Conservation (phyloP, 140 eudicot species). For the Senecio squalidus region DNA sequence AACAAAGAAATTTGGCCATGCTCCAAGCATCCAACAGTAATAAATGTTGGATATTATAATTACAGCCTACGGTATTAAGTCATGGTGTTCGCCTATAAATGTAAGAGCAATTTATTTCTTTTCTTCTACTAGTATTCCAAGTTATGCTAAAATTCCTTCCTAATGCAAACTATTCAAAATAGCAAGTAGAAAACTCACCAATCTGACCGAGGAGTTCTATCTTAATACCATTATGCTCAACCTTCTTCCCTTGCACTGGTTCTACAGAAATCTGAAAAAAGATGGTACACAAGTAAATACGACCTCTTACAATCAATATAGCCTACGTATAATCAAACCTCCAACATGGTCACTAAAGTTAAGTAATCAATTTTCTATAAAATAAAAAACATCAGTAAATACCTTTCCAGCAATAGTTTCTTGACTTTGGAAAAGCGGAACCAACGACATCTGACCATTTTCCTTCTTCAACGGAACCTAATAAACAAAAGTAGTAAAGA, state of each 20-base stretch:
- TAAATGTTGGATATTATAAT: too few relatives aligned
- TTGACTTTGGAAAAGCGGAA: constrained; percentile 91
- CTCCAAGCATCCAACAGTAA: too few relatives aligned
- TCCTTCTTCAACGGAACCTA: constrained; percentile 93
- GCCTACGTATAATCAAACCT: neutral
- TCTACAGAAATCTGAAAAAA: constrained; percentile 68
- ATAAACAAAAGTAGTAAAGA: constrained; percentile 2
- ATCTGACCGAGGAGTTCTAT: constrained; percentile 98
- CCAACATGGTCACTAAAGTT: neutral
- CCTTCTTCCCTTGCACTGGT: constrained; percentile 95
- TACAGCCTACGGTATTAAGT: too few relatives aligned
- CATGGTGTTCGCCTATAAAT: too few relatives aligned
- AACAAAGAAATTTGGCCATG: too few relatives aligned
- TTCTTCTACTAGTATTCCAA: too few relatives aligned
- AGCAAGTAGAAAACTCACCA: constrained; percentile 42
- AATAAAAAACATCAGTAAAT: constrained; percentile 11
- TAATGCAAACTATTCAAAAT: too few relatives aligned
- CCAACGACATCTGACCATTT: constrained; percentile 87
- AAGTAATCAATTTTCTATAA: constrained; percentile 11
- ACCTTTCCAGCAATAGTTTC: constrained; percentile 94
- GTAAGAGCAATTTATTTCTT: too few relatives aligned
- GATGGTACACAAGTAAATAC: constrained; percentile 4
- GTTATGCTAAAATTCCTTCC: too few relatives aligned
- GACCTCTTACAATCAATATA: constrained; percentile 5
- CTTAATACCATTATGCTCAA: constrained; percentile 95